Conservation (phyloP, 2,329 filamentous ascomycete species). For the Ceratocystis papillata region DNA sequence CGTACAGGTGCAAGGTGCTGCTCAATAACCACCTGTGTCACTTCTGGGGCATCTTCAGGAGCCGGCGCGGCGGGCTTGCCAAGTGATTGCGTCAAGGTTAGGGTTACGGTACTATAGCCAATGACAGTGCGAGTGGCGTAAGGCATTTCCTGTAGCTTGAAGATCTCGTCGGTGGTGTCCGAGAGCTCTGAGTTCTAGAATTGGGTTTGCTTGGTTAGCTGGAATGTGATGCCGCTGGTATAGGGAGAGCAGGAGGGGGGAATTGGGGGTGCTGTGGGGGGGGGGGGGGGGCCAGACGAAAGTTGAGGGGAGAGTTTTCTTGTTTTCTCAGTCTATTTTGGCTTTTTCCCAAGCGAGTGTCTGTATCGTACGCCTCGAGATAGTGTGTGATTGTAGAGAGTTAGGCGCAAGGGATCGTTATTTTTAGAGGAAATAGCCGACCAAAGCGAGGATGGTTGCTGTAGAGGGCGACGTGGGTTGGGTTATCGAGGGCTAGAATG, state of each 20-base stretch:
- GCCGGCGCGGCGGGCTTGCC: constrained; percentile 33
- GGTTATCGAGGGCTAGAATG: too few species aligned
- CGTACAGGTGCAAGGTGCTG: constrained; percentile 53
- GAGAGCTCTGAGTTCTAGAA: constrained; percentile 64
- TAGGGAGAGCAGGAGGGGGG: neutral
- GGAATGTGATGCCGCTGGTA: neutral
- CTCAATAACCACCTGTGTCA: constrained; percentile 58
- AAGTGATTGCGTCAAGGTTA: constrained; percentile 48
- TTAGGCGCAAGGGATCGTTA: too few species aligned
- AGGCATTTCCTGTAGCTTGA: constrained; percentile 60
- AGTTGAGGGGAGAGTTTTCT: too few species aligned
- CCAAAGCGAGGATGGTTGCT: too few species aligned
- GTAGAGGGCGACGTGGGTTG: too few species aligned
- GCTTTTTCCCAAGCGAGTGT: too few species aligned
- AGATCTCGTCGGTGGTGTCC: constrained; percentile 55
- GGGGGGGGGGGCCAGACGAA: too few species aligned
- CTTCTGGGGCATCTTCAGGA: constrained; percentile 34
- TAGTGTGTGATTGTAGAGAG: too few species aligned
- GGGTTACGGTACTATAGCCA: constrained; percentile 55
- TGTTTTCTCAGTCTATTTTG: too few species aligned
- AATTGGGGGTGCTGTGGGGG: neutral
- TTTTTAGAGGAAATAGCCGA: too few species aligned
- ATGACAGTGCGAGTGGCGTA: constrained; percentile 66
- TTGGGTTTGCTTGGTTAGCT: neutral
- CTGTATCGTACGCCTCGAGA: too few species aligned